Evolutionary conservation across 371 early-diverging fungal genomes (phyloP).

Genomic region (Apophysomyces ossiformis): DNA sequence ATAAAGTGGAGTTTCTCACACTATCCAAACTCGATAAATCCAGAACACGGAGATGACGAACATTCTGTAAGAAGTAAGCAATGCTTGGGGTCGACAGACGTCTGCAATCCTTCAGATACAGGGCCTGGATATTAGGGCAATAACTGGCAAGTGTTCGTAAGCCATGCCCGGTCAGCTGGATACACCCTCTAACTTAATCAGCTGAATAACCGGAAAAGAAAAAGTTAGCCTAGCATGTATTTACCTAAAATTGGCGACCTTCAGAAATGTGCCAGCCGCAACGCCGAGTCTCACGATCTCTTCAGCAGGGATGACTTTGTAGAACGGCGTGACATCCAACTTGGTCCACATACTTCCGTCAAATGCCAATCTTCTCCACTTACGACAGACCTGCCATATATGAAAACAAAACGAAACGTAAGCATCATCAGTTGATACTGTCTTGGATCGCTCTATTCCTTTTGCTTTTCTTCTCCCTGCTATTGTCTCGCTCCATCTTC

Average conservation of each 20-base stretch:
- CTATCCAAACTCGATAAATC: constrained; percentile 54
- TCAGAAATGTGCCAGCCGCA: constrained; percentile 55
- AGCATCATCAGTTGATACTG: no score
- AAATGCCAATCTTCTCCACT: constrained; percentile 53
- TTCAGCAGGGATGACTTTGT: constrained; percentile 54
- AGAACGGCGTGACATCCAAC: constrained; percentile 53
- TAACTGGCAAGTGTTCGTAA: constrained; percentile 50
- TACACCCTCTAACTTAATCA: constrained; percentile 51
- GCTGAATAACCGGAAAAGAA: constrained; percentile 8
- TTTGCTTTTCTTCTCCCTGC: neutral
- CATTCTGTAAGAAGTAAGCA: constrained; percentile 42
- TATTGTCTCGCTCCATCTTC: neutral
- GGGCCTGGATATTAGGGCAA: constrained; percentile 57
- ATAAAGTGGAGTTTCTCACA: constrained; percentile 52
- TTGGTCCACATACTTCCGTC: constrained; percentile 60
- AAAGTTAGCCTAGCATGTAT: neutral
- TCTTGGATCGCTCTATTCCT: no score
- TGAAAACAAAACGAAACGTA: no score
- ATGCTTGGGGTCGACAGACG: constrained; percentile 53
- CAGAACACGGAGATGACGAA: constrained; percentile 38
- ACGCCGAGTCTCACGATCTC: constrained; percentile 48
- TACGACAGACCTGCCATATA: constrained; percentile 37
- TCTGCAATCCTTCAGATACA: constrained; percentile 58
- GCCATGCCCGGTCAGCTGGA: constrained; percentile 56
- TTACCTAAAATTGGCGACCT: constrained; percentile 60